Percentiles rank a stretch among this genome's conserved stretches.
phyloP scores from a whole-genome alignment of 2,329 filamentous ascomycete genomes.

The Fusarium dlaminii region DNA sequence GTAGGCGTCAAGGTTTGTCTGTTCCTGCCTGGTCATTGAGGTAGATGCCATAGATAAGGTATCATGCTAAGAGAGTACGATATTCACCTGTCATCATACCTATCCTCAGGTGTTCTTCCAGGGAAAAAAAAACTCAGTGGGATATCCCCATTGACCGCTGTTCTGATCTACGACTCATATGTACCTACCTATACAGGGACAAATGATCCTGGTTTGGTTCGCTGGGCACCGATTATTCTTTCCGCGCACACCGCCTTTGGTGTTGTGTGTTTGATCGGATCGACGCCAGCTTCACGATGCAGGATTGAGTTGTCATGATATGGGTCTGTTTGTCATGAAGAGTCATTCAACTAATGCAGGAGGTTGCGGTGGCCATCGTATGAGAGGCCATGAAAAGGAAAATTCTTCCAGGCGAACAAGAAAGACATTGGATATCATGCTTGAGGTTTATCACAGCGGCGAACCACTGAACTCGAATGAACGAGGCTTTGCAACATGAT shows the following conservation, averaged over 20 bases:
- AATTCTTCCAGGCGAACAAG: not conserved
- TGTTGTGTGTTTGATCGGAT: constrained; percentile 8
- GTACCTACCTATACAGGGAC: constrained; percentile 1
- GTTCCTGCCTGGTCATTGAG: constrained; percentile 3
- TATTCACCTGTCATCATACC: not conserved
- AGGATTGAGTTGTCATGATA: constrained; percentile 26
- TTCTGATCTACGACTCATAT: constrained; percentile 16
- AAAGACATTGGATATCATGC: not conserved
- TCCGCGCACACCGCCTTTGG: constrained; percentile 30
- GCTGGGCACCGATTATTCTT: constrained; percentile 10
- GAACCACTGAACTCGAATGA: not conserved
- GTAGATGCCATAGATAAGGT: not conserved
- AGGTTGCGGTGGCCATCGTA: constrained; percentile 11
- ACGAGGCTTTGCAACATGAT: not conserved
- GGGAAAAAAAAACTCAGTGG: not conserved
- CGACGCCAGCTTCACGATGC: constrained; percentile 22
- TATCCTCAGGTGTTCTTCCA: not conserved
- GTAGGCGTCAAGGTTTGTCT: constrained; percentile 12
- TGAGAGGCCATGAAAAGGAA: constrained; percentile 2
- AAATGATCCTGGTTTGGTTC: constrained; percentile 22
- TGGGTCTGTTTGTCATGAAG: constrained; percentile 9
- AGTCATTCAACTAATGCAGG: constrained; percentile 1
- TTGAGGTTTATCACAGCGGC: not conserved
- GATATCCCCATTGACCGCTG: constrained; percentile 22
- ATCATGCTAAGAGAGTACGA: not conserved